phyloP scores from a whole-genome alignment of 495 filamentous ascomycete species.

The Lophium mytilinum region DNA sequence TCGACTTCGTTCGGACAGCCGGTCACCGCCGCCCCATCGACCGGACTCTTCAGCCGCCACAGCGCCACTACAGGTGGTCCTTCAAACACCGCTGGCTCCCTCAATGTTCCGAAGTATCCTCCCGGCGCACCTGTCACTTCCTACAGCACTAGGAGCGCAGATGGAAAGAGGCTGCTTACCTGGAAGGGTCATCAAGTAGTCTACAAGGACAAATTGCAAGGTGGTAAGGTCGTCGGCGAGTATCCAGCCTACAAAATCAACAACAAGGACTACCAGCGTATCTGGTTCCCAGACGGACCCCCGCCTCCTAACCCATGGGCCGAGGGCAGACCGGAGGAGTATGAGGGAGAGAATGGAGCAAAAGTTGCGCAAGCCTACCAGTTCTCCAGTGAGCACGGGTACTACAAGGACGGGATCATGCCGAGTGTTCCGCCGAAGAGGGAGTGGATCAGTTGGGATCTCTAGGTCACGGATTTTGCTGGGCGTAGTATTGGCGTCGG shows the following conservation, averaged over 20 bases:
- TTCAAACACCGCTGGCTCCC: neutral
- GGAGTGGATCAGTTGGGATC: conserved; percentile 63
- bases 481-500: too few species aligned
- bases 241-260: too few species aligned
- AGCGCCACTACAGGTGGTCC: too few species aligned
- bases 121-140: neutral
- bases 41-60: neutral
- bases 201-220: conserved; percentile 42
- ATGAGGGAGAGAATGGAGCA: conserved; percentile 42
- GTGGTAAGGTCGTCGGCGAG: too few species aligned
- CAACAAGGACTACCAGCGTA: conserved; percentile 44
- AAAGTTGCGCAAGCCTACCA: conserved; percentile 50
- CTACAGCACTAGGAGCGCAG: conserved; percentile 38
- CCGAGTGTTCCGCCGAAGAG: conserved; percentile 64
- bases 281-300: conserved; percentile 66
- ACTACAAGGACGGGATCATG: conserved; percentile 55
- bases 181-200: conserved; percentile 52
- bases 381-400: conserved; percentile 50
- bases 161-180: conserved; percentile 29
- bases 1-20: neutral
- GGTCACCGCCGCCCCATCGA: neutral
- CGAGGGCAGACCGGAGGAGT: conserved; percentile 43
- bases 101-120: too few species aligned
- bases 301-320: conserved; percentile 42
- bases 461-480: neutral